A percentile compares a stretch with the other conserved stretches of the same genome.
Evolutionary conservation across 2,329 filamentous ascomycete species (phyloP).

Genomic region (Ramichloridium luteum): DNA sequence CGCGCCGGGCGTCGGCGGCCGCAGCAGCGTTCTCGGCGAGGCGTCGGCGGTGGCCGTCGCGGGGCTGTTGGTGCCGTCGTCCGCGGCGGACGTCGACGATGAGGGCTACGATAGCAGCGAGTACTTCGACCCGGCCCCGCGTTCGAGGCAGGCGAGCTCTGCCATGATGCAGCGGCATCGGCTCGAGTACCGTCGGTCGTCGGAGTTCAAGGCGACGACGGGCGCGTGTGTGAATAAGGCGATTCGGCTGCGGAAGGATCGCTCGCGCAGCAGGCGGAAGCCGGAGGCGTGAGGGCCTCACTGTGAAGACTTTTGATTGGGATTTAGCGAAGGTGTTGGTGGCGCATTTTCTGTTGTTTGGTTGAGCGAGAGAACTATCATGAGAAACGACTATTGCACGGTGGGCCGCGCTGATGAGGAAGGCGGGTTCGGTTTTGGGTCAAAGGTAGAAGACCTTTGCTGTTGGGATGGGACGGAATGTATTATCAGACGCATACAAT

Average conservation of each 20-base stretch:
- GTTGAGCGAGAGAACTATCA: too few species aligned
- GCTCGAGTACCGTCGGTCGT: conserved; percentile 13
- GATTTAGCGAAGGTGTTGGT: neutral
- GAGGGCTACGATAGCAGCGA: conserved; percentile 18
- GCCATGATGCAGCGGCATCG: conserved; percentile 5
- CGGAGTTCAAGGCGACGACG: conserved; percentile 12
- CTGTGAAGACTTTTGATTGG: neutral
- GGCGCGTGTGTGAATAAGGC: conserved; percentile 19
- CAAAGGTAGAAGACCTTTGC: too few species aligned
- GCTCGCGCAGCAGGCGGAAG: conserved; percentile 10
- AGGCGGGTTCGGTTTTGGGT: too few species aligned
- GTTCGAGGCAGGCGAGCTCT: conserved; percentile 12
- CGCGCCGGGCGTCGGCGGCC: conserved; percentile 6
- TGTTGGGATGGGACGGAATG: too few species aligned
- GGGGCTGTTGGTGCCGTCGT: neutral
- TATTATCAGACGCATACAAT: too few species aligned
- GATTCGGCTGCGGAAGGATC: conserved; percentile 13
- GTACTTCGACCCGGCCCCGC: conserved; percentile 5
- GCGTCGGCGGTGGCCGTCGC: neutral
- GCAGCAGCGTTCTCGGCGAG: neutral
- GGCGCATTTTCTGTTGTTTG: neutral
- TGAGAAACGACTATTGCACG: too few species aligned
- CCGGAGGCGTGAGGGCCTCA: conserved; percentile 2
- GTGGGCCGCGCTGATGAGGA: too few species aligned
- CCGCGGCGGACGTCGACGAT: conserved; percentile 10